A percentile compares a stretch with the other conserved stretches of the same genome.
Conservation (phyloP, 495 filamentous ascomycete species). For the Aspergillus sclerotiicarbonarius region DNA sequence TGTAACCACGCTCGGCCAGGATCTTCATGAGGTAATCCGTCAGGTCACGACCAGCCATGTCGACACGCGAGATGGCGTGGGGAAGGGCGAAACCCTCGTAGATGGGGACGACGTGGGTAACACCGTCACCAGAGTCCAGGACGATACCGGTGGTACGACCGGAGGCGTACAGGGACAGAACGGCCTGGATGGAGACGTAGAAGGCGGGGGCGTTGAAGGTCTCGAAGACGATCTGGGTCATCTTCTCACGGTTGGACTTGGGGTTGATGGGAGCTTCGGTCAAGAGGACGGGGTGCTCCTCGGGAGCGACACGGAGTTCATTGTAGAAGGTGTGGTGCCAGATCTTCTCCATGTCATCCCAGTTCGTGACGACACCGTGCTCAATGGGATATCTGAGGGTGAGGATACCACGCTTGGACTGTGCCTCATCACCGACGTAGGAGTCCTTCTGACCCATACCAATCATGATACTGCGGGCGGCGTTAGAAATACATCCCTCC, state of each 20-base stretch:
- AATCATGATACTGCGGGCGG: constrained; percentile 89
- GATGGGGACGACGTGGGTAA: constrained; percentile 99
- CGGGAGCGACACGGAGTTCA: constrained; percentile 98
- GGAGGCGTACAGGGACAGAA: constrained; percentile 97
- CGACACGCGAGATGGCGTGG: constrained; percentile 98
- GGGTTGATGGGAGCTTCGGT: constrained; percentile 99
- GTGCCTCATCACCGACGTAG: constrained; percentile 99
- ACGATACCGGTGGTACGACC: constrained; percentile 99
- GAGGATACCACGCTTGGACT: constrained; percentile 99
- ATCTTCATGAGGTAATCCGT: constrained; percentile 99
- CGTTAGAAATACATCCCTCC: constrained; percentile 4
- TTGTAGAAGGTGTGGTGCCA: constrained; percentile 99
- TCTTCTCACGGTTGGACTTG: constrained; percentile 99
- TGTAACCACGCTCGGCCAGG: constrained; percentile 96
- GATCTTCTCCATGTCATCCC: constrained; percentile 99
- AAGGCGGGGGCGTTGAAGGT: constrained; percentile 99
- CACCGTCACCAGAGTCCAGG: constrained; percentile 98
- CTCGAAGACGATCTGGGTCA: constrained; percentile 99
- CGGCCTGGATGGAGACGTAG: constrained; percentile 99
- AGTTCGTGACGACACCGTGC: constrained; percentile 99
- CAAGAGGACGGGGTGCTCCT: constrained; percentile 99
- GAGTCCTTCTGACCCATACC: constrained; percentile 99
- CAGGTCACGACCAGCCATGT: constrained; percentile 99
- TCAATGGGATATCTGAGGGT: constrained; percentile 99
- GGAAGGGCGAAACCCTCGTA: constrained; percentile 99